Evolutionary conservation across 1,284 basidiomycete species (phyloP), one percentile per base, ranked within the genome.

Genomic region (Paramarasmius palmivorus): DNA sequence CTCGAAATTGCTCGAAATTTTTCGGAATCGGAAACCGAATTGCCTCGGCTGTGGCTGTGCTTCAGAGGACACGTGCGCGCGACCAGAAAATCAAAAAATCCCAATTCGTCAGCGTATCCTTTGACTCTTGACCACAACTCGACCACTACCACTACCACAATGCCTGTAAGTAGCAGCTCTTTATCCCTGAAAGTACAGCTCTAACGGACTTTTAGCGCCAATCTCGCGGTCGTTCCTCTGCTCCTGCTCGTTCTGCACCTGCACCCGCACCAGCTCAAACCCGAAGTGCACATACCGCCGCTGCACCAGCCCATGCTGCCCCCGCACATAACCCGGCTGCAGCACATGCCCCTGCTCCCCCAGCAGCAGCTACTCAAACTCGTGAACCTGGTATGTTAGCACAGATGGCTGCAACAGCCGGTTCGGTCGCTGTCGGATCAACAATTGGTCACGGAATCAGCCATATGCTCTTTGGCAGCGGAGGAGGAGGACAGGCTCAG

Each of bases 371-470:
- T 56, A 54, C 70, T 37, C 66, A 69, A 17, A 19, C 50, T 6
- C 40, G 46, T 37, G 68, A 63, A 65, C 88, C 89, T 0, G 89
- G 90, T 5, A 75, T 92, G 77, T 55, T 92, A 15, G 75, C 81
- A 0, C 86, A 90, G 68, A 94, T 94, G 90, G 92, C 92, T 51
- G 91, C 92, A 14, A 94, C 92, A 6, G 92, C 91, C 25, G 92
- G 91, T 52, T 90, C 88, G 57, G 92, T 94, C 38, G 92, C 92
- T 5, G 77, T 92, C 49, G 92, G 92, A 40, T 92, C 90, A 14
- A 84, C 86, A 49, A 80, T 94, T 57, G 92, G 92, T 45, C 92
- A 94, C 64, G 92, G 92, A 35, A 66, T 94, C 57, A 92, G 89
- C 47, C 81, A 70, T 68, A 92, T 94, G 89, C 81, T 94, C 53